phyloP scores from a whole-genome alignment of 2,329 filamentous ascomycete genomes.

The Venturia nashicola region DNA sequence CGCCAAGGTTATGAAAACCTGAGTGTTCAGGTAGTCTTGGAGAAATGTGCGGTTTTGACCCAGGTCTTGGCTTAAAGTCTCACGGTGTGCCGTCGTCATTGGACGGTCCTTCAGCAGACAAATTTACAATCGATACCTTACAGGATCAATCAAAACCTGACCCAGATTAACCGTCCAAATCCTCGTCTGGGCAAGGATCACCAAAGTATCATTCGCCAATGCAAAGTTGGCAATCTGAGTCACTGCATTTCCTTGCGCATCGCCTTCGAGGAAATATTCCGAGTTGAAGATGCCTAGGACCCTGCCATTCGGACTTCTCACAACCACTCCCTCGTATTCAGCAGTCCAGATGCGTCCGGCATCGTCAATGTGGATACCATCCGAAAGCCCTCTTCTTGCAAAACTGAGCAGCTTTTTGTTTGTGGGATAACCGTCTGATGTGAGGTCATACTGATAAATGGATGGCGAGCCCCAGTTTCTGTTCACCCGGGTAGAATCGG shows the following conservation, averaged over 20 bases:
- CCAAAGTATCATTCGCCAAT: slow-evolving; percentile 5
- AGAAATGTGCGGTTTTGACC: too few relatives aligned
- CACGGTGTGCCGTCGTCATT: too few relatives aligned
- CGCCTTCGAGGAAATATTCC: background rate
- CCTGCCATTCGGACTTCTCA: slow-evolving; percentile 13
- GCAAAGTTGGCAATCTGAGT: slow-evolving; percentile 9
- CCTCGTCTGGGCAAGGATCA: slow-evolving; percentile 1
- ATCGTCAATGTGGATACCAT: slow-evolving; percentile 16
- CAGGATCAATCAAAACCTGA: background rate
- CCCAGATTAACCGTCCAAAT: background rate
- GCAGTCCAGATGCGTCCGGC: slow-evolving; percentile 15
- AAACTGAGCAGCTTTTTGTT: slow-evolving; percentile 3
- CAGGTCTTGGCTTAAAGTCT: too few relatives aligned
- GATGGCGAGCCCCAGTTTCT: background rate
- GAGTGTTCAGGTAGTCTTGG: too few relatives aligned
- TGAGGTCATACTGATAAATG: slow-evolving; percentile 12
- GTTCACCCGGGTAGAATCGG: background rate
- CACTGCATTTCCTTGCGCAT: background rate
- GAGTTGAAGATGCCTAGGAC: slow-evolving; percentile 14
- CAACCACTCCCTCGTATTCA: slow-evolving; percentile 15
- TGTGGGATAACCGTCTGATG: slow-evolving; percentile 7
- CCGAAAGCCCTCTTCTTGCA: slow-evolving; percentile 13
- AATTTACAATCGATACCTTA: background rate
- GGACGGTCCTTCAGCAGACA: too few relatives aligned
- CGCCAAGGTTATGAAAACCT: too few relatives aligned